Conservation (phyloP, 1,284 basidiomycete species). For the Moniliella sp. region DNA sequence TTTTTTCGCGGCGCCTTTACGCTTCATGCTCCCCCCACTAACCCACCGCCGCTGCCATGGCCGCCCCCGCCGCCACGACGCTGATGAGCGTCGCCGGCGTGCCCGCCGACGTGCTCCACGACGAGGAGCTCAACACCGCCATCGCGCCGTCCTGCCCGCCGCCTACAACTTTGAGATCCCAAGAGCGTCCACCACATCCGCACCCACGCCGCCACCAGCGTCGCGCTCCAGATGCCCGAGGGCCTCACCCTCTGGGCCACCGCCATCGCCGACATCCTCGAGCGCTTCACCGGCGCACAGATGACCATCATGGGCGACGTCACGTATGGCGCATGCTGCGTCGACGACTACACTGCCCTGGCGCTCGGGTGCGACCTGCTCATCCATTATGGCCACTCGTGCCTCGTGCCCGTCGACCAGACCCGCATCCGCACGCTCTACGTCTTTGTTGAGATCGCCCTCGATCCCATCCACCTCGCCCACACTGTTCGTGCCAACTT, state of each 20-base stretch:
- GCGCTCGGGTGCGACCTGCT: conserved; percentile 95
- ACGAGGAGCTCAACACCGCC: conserved; percentile 46
- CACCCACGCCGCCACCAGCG: conserved; percentile 59
- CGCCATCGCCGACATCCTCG: conserved; percentile 86
- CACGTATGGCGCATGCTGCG: conserved; percentile 93
- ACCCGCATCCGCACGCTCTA: conserved; percentile 89
- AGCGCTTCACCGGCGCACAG: conserved; percentile 36
- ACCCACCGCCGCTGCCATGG: too few species aligned
- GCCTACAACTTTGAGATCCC: conserved; percentile 89
- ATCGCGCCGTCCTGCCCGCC: conserved; percentile 46
- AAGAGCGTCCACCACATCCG: conserved; percentile 85
- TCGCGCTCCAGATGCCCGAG: conserved; percentile 93
- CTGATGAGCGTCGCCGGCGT: too few species aligned
- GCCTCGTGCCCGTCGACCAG: conserved; percentile 76
- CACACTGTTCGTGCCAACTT: conserved; percentile 76
- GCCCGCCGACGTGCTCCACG: conserved; percentile 13
- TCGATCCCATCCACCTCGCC: conserved; percentile 62
- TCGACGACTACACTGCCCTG: conserved; percentile 90
- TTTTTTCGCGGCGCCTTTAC: too few species aligned
- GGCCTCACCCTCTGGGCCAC: conserved; percentile 98
- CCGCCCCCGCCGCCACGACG: too few species aligned
- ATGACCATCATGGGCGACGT: conserved; percentile 86
- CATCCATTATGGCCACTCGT: conserved; percentile 92
- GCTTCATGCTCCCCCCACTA: too few species aligned
- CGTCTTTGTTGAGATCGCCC: conserved; percentile 87